A percentile compares a stretch with the other conserved stretches of the same genome.
Evolutionary conservation across 768 basidiomycete genomes (phyloP).

Genomic region (Boletus rubroflammeus): DNA sequence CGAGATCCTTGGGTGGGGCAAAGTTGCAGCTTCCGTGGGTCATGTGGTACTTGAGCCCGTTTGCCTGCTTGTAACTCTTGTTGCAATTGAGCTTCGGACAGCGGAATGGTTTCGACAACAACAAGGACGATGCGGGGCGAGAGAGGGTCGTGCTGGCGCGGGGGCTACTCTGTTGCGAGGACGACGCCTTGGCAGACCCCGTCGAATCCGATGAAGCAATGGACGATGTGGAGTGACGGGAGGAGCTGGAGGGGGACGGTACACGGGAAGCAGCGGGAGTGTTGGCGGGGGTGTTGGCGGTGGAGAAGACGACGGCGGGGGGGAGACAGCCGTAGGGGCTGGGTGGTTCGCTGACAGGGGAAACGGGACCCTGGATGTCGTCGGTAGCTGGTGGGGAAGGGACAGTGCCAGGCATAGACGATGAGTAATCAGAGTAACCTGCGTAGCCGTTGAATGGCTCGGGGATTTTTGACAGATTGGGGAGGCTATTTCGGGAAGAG

Average conservation of each 20-base stretch:
- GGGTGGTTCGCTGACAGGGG: conserved; percentile 31
- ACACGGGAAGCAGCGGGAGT: conserved; percentile 50
- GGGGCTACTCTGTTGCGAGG: conserved; percentile 25
- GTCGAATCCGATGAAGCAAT: conserved; percentile 19
- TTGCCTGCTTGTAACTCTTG: conserved; percentile 95
- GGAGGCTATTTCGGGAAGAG: conserved; percentile 26
- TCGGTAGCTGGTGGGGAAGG: conserved; percentile 32
- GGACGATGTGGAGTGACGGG: conserved; percentile 14
- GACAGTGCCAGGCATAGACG: conserved; percentile 56
- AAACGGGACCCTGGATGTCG: conserved; percentile 25
- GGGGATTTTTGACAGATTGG: conserved; percentile 32
- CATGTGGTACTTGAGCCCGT: conserved; percentile 92
- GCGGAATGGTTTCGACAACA: conserved; percentile 81
- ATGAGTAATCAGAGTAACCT: conserved; percentile 62
- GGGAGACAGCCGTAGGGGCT: conserved; percentile 52
- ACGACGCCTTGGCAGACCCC: conserved; percentile 23
- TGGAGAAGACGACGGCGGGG: conserved; percentile 60
- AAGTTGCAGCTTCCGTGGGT: conserved; percentile 93
- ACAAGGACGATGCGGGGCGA: conserved; percentile 52
- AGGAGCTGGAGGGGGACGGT: conserved; percentile 24
- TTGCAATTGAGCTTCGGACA: conserved; percentile 96
- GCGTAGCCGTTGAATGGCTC: conserved; percentile 71
- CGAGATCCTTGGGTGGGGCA: conserved; percentile 81
- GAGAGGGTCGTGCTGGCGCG: conserved; percentile 47
- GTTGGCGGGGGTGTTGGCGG: conserved; percentile 42